Percentiles rank a stretch among this genome's conserved stretches.
These are phyloP conservation scores for Endogone sp. DNA, from an alignment of 192 early-diverging fungal species.

Conservation along the genomic window DNA sequence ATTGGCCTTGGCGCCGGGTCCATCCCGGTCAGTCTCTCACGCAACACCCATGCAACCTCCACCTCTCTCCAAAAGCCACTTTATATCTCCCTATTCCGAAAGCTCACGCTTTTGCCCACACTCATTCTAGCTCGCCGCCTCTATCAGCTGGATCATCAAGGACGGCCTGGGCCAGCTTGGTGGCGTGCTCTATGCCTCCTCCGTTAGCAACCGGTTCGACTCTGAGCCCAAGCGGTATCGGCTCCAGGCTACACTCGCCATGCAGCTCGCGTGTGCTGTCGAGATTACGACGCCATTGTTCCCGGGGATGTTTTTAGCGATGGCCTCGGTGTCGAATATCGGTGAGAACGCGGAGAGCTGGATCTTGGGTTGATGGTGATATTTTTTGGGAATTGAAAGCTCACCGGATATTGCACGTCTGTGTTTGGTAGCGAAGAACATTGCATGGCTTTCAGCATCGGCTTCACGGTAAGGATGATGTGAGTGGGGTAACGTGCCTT, in stretches of 20 bases:
- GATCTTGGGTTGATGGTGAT: neutral
- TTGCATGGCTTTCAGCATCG: slow-evolving; percentile 78
- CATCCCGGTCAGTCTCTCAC: slow-evolving; percentile 37
- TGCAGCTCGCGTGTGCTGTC: slow-evolving; percentile 70
- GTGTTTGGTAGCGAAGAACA: slow-evolving; percentile 74
- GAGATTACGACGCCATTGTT: slow-evolving; percentile 79
- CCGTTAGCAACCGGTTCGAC: slow-evolving; percentile 74
- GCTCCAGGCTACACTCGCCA: slow-evolving; percentile 64
- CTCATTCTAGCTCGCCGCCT: slow-evolving; percentile 71
- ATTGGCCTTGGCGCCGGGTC: slow-evolving; percentile 75
- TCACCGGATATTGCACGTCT: too few relatives aligned
- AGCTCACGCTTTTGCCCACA: too few relatives aligned
- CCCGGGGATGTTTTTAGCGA: slow-evolving; percentile 69
- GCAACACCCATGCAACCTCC: too few relatives aligned
- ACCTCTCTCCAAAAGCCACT: neutral
- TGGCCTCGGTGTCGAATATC: slow-evolving; percentile 77
- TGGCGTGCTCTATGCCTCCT: slow-evolving; percentile 78
- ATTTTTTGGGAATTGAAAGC: neutral
- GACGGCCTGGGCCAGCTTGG: slow-evolving; percentile 85
- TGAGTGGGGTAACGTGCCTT: neutral
- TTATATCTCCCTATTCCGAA: slow-evolving; percentile 10
- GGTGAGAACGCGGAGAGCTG: neutral
- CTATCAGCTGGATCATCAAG: slow-evolving; percentile 90
- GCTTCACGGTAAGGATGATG: slow-evolving; percentile 56
- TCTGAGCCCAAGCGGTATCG: slow-evolving; percentile 79